Percentiles rank a stretch among this genome's conserved stretches.
Evolutionary conservation across 495 filamentous ascomycete genomes (phyloP).

Genomic region (Physcia stellaris): DNA sequence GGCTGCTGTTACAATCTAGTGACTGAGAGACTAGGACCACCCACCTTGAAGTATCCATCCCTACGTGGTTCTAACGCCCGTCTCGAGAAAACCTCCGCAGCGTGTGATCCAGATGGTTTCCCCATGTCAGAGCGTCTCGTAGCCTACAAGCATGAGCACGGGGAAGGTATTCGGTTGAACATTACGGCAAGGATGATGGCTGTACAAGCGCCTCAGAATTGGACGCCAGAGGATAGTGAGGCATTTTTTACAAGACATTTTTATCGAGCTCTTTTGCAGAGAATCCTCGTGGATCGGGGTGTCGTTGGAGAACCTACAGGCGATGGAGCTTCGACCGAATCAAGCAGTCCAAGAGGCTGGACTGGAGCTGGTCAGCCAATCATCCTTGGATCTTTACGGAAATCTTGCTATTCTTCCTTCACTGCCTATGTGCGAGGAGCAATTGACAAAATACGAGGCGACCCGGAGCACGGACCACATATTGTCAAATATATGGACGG

Average conservation of each 20-base stretch:
- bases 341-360: constrained; percentile 18
- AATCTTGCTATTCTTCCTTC: constrained; percentile 67
- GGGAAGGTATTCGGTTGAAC: constrained; percentile 64
- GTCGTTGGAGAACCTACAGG: constrained; percentile 47
- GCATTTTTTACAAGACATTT: constrained; percentile 87
- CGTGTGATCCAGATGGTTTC: constrained; percentile 77
- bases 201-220: constrained; percentile 86
- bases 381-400: constrained; percentile 74
- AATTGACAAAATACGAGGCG: constrained; percentile 49
- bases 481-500: constrained; percentile 44
- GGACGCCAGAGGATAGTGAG: constrained; percentile 67
- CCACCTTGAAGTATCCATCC: constrained; percentile 68
- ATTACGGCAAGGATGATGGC: constrained; percentile 97
- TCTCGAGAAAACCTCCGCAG: constrained; percentile 40
- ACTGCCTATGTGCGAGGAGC: constrained; percentile 67
- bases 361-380: constrained; percentile 45
- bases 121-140: constrained; percentile 74
- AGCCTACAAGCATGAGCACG: constrained; percentile 34
- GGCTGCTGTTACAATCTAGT: constrained; percentile 97
- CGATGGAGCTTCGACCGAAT: constrained; percentile 23
- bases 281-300: constrained; percentile 70
- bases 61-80: constrained; percentile 45
- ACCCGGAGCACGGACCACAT: constrained; percentile 39
- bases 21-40: constrained; percentile 76
- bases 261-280: constrained; percentile 82